Percentiles rank a stretch among this genome's conserved stretches.
Evolutionary conservation across 192 early-diverging fungal species (phyloP).

Genomic region (Coemansia biformis): DNA sequence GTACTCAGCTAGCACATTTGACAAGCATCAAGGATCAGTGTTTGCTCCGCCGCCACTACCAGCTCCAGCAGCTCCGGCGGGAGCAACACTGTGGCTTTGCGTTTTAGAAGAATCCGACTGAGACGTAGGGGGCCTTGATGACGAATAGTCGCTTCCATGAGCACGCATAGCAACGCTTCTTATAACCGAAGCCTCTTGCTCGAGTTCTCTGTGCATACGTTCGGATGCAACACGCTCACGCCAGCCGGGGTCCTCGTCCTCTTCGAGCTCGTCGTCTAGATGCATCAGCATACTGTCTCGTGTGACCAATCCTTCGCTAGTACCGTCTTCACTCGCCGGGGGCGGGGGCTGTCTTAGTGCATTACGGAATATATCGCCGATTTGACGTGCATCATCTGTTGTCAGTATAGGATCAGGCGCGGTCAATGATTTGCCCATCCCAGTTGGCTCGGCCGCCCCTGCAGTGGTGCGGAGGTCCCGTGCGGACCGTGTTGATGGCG

Average conservation of each 20-base stretch:
- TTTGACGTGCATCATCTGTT: conserved; percentile 42
- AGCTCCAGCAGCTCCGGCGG: too few species aligned
- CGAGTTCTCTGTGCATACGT: conserved; percentile 48
- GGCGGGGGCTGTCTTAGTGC: conserved; percentile 48
- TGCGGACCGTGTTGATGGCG: conserved; percentile 27
- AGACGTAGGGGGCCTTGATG: conserved; percentile 25
- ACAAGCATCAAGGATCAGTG: too few species aligned
- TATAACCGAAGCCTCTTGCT: conserved; percentile 41
- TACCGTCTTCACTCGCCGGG: conserved; percentile 31
- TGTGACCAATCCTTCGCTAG: conserved; percentile 9
- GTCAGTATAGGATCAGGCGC: conserved; percentile 23
- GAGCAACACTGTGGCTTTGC: too few species aligned
- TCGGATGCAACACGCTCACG: conserved; percentile 46
- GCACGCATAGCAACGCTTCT: conserved; percentile 38
- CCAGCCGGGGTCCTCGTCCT: conserved; percentile 43
- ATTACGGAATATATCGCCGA: conserved; percentile 48
- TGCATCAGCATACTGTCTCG: conserved; percentile 17
- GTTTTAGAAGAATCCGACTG: conserved; percentile 4
- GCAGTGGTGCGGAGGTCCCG: background rate
- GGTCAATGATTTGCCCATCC: too few species aligned
- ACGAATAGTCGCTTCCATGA: conserved; percentile 44
- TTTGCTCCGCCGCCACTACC: too few species aligned
- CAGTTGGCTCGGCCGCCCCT: conserved; percentile 1
- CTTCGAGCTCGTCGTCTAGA: conserved; percentile 16
- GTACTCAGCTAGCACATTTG: too few species aligned